These are phyloP conservation scores for Saposhnikovia divaricata DNA, from an alignment of 129 eudicot species.

Conservation along the genomic window DNA sequence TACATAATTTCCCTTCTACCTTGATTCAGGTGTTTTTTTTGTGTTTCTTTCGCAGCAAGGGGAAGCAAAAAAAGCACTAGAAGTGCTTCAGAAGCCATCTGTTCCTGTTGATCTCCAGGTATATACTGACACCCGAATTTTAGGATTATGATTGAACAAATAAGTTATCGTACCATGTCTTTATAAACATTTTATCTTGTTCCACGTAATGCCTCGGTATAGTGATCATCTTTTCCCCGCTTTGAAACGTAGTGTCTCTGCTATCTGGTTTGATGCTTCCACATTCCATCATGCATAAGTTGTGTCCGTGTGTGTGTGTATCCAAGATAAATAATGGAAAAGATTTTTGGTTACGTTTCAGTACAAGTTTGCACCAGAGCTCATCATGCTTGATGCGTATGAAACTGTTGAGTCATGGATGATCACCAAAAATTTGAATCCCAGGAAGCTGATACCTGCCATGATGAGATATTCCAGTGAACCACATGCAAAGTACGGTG, in stretches of 20 bases:
- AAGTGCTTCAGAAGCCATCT: constrained; percentile 84
- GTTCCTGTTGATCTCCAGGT: constrained; percentile 84
- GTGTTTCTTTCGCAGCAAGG: constrained; percentile 54
- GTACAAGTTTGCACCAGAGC: constrained; percentile 98
- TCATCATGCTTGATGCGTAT: constrained; percentile 97
- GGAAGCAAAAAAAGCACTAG: constrained; percentile 92
- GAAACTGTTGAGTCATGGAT: constrained; percentile 99
- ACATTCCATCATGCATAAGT: not conserved
- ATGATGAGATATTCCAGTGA: constrained; percentile 99
- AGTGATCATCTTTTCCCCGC: not conserved
- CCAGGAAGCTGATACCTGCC: constrained; percentile 91
- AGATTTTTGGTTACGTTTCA: constrained; percentile 27
- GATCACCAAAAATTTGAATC: constrained; percentile 75
- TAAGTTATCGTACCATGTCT: not conserved
- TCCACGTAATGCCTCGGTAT: not conserved
- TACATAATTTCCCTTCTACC: not conserved
- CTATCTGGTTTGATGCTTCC: not conserved
- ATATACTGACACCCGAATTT: constrained; percentile 10
- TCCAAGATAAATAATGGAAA: not conserved
- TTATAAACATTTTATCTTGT: not conserved
- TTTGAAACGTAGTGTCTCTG: not conserved
- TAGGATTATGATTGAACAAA: not conserved
- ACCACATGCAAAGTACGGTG: constrained; percentile 89
- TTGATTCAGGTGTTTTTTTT: constrained; percentile 4
- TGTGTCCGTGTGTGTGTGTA: not conserved